Conservation (phyloP, 1,284 basidiomycete species). For the Mycena sp. region DNA sequence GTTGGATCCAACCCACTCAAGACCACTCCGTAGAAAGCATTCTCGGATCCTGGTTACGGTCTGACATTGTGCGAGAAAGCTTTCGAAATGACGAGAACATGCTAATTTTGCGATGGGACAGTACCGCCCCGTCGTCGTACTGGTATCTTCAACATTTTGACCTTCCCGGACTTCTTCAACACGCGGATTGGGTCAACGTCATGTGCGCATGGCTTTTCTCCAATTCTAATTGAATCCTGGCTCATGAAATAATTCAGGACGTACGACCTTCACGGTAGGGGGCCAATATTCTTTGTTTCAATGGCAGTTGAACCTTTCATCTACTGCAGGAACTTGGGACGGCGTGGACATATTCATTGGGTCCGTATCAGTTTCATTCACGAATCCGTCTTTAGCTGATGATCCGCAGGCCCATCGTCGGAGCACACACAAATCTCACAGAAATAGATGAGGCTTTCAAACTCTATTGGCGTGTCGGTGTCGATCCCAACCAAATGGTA, state of each 20-base stretch:
- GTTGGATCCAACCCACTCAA: too few relatives aligned
- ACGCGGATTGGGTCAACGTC: slow-evolving; percentile 39
- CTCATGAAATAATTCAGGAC: slow-evolving; percentile 5
- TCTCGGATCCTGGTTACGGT: slow-evolving; percentile 28
- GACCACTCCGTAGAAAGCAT: too few relatives aligned
- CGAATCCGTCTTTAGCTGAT: background rate
- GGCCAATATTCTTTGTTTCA: background rate
- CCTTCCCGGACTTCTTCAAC: slow-evolving; percentile 35
- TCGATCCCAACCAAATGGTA: slow-evolving; percentile 34
- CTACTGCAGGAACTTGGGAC: slow-evolving; percentile 24
- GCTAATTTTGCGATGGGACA: background rate
- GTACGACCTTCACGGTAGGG: slow-evolving; percentile 37
- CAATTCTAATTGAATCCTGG: background rate
- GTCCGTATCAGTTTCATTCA: background rate
- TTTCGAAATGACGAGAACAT: background rate
- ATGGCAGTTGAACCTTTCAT: background rate
- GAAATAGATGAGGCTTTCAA: slow-evolving; percentile 23
- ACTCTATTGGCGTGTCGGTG: slow-evolving; percentile 23
- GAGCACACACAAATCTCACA: slow-evolving; percentile 36
- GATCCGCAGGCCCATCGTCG: slow-evolving; percentile 12
- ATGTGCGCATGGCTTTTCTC: slow-evolving; percentile 22
- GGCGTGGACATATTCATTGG: slow-evolving; percentile 1
- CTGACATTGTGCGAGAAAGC: slow-evolving; percentile 24
- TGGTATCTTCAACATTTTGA: slow-evolving; percentile 47
- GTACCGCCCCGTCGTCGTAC: slow-evolving; percentile 36